Percentiles rank a stretch among this genome's conserved stretches.
phyloP scores from a whole-genome alignment of 805 yeast species.

The Citeromyces matritensis region DNA sequence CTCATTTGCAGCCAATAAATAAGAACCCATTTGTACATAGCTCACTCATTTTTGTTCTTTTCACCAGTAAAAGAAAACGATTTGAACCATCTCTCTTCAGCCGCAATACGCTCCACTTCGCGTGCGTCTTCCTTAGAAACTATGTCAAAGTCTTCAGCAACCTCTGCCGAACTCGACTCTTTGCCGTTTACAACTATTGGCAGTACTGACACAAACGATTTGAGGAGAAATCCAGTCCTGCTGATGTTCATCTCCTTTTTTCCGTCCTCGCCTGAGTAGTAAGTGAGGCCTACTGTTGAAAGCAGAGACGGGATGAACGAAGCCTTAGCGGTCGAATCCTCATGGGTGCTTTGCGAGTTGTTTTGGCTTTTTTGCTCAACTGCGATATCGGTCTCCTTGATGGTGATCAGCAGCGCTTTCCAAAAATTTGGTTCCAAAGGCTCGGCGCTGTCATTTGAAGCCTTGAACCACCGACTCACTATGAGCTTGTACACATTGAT shows the following conservation, averaged over 20 bases:
- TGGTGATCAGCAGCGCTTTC: too few species aligned
- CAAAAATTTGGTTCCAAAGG: too few species aligned
- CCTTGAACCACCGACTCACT: constrained; percentile 1
- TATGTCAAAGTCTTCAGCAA: constrained; percentile 25
- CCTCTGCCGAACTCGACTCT: constrained; percentile 5
- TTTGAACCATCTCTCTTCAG: constrained; percentile 1
- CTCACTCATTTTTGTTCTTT: background rate
- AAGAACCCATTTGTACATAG: constrained; percentile 1
- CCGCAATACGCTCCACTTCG: background rate
- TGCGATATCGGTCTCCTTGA: too few species aligned
- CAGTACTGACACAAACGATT: constrained; percentile 7
- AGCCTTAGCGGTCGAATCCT: constrained; percentile 1
- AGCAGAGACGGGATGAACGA: background rate
- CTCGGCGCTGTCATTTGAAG: background rate
- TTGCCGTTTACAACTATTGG: constrained; percentile 2
- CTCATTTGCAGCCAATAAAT: background rate
- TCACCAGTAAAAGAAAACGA: constrained; percentile 1
- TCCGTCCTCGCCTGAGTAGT: constrained; percentile 1
- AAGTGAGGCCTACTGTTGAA: background rate
- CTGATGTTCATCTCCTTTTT: background rate
- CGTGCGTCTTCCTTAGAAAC: constrained; percentile 19
- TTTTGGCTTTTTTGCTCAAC: too few species aligned
- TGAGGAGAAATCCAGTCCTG: constrained; percentile 3
- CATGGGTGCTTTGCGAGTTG: constrained; percentile 5
- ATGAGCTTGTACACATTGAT: constrained; percentile 4